Conservation (phyloP, 768 basidiomycete species). For the Rhodosporidiobolus sp. region DNA sequence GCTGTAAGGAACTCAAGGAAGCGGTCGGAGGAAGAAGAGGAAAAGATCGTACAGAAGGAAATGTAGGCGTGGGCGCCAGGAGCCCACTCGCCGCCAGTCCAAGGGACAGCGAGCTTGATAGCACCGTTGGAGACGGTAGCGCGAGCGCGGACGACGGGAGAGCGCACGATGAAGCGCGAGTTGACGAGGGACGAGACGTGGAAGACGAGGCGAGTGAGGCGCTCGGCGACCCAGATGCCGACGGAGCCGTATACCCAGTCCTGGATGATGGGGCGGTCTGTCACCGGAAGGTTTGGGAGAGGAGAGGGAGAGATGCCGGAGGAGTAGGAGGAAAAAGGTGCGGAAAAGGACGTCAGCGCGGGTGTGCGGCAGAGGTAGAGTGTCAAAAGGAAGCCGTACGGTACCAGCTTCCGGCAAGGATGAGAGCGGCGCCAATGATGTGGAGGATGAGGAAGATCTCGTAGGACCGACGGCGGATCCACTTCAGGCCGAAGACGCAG, state of each 20-base stretch:
- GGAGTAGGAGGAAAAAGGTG: neutral
- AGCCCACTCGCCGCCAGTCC: constrained; percentile 12
- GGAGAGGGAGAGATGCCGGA: neutral
- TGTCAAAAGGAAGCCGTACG: constrained; percentile 6
- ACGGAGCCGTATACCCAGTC: constrained; percentile 22
- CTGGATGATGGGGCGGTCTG: constrained; percentile 26
- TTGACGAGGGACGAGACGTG: constrained; percentile 14
- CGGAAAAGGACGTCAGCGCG: no score
- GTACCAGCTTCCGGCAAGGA: constrained; percentile 37
- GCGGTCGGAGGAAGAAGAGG: neutral
- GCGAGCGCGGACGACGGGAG: constrained; percentile 15
- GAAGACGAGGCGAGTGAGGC: constrained; percentile 6
- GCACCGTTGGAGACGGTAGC: constrained; percentile 27
- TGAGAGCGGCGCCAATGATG: constrained; percentile 26
- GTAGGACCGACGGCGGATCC: constrained; percentile 21
- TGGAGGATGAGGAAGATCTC: constrained; percentile 35
- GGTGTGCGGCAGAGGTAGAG: no score
- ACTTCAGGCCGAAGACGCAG: constrained; percentile 18
- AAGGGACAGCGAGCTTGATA: constrained; percentile 30
- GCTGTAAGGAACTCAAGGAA: no score
- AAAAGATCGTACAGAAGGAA: constrained; percentile 28
- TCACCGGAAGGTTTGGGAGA: constrained; percentile 11
- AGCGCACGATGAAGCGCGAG: constrained; percentile 16
- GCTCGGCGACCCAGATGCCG: constrained; percentile 35
- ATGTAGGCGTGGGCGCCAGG: constrained; percentile 19